Base-by-base conservation (phyloP, 805 yeast genomes). In the Ogataea pini region DNA sequence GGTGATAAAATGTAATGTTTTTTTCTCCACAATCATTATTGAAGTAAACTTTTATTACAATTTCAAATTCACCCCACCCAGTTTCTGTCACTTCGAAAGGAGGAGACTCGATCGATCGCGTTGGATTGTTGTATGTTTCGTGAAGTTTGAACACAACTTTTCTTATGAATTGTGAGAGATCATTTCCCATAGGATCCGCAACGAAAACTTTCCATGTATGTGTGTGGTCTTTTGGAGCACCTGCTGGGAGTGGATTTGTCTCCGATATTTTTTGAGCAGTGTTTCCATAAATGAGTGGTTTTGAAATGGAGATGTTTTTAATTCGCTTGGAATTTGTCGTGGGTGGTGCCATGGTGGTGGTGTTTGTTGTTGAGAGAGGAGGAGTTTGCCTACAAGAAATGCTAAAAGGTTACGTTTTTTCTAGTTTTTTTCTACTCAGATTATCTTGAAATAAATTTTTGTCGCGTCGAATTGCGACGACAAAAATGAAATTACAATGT, bases 61-160 rank as follows among this genome's bases (percentile, higher is more conserved):
- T 86, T 62, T 94, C 99, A 68, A 94, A 94, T 67, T 94, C 99
- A 56, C 99, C 99, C 99, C 99, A 94, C 0, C 99, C 99, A 0
- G 98, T 88, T 62, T 94, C 99, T 1, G 96, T 86, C 24, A 94
- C 89, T 65, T 90, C 96, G 60, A 86, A 94, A 0, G 99, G 99
- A 1, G 98, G 97, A 25, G 73, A 64, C 53, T 94, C 98, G 13
- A 92, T 76, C 1, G 94, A 78, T 47, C 99, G 73, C n/a, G 89
- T 81, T 1, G 97, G 80, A 58, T 84, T 88, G 17, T 84, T 85
- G 60, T 92, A 94, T 0, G 99, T 94, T 55, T 94, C 99, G 67
- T 94, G 99, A 18, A 94, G 73, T 64, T 94, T 94, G 74, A 92
- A 94, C 0, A 91, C 92, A 1, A 94, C 98, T 65, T 88, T 85